These are phyloP conservation scores for Mycena crocata DNA, from an alignment of 768 basidiomycete species.

Conservation along the genomic window DNA sequence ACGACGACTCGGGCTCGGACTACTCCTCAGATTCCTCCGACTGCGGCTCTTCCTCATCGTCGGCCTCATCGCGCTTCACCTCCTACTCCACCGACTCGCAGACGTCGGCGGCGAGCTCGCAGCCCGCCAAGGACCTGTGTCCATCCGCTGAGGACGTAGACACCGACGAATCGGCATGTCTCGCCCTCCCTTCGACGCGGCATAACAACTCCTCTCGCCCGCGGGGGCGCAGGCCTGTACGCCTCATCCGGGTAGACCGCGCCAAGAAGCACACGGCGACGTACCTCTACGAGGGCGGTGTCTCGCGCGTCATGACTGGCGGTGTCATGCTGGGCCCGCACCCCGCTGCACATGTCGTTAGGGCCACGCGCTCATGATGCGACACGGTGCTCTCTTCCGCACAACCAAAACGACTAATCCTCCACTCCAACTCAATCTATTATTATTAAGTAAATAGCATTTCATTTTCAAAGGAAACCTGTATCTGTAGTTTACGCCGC, in stretches of 20 bases:
- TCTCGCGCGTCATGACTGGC: conserved; percentile 34
- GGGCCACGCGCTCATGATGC: conserved; percentile 19
- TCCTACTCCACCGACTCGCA: conserved; percentile 15
- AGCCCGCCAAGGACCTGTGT: no score
- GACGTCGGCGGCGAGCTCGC: conserved; percentile 23
- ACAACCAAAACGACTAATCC: background rate
- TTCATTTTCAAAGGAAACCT: no score
- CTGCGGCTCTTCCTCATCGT: no score
- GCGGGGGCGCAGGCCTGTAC: no score
- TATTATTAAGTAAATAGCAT: no score
- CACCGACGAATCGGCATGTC: background rate
- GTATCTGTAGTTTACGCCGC: background rate
- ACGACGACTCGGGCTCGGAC: conserved; percentile 7
- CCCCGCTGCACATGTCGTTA: no score
- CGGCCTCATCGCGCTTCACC: conserved; percentile 15
- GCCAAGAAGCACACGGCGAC: conserved; percentile 8
- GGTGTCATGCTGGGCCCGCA: conserved; percentile 38
- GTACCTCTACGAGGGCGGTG: conserved; percentile 33
- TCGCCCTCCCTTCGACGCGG: background rate
- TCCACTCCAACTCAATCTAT: background rate
- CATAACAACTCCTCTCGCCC: background rate
- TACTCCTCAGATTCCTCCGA: conserved; percentile 15
- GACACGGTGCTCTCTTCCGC: background rate
- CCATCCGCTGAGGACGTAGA: conserved; percentile 1
- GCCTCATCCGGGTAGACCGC: background rate